These are phyloP conservation scores for Alnus rubra DNA, from an alignment of 306 rosid species.

Conservation along the genomic window DNA sequence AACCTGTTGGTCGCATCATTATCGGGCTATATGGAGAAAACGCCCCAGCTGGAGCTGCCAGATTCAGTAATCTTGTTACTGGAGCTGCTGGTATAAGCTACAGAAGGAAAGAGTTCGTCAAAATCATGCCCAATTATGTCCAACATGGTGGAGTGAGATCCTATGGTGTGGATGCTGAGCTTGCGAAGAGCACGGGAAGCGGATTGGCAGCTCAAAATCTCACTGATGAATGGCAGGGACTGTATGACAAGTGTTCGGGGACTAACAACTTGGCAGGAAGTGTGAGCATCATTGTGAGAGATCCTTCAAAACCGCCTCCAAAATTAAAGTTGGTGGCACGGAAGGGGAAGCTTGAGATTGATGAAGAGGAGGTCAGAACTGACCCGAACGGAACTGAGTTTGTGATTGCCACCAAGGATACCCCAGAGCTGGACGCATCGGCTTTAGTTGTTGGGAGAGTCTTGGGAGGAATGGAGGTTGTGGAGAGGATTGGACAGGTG, in stretches of 20 bases:
- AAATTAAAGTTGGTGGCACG: constrained; percentile 75
- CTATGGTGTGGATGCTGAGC: constrained; percentile 74
- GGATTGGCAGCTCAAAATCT: constrained; percentile 49
- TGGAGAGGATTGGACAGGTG: constrained; percentile 63
- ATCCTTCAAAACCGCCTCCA: constrained; percentile 76
- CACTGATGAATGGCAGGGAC: constrained; percentile 66
- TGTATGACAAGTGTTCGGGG: constrained; percentile 57
- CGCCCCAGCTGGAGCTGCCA: constrained; percentile 58
- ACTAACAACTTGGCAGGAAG: constrained; percentile 73
- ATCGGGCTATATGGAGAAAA: constrained; percentile 66
- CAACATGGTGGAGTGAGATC: constrained; percentile 84
- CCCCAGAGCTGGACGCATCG: constrained; percentile 68
- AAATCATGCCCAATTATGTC: constrained; percentile 69
- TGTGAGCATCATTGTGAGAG: constrained; percentile 77
- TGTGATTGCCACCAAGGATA: constrained; percentile 59
- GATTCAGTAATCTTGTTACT: constrained; percentile 69
- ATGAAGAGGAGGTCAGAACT: constrained; percentile 69
- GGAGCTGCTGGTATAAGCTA: constrained; percentile 90
- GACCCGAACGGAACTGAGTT: constrained; percentile 85
- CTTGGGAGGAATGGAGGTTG: constrained; percentile 72
- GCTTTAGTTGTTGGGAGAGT: constrained; percentile 43
- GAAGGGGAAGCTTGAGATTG: constrained; percentile 83
- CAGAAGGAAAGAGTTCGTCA: constrained; percentile 81
- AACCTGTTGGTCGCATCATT: constrained; percentile 66
- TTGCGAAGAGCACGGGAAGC: constrained; percentile 56